Evolutionary conservation across 345 rosid species (phyloP), one percentile per base, ranked within the genome.

Genomic region (Bruguiera sexangula): DNA sequence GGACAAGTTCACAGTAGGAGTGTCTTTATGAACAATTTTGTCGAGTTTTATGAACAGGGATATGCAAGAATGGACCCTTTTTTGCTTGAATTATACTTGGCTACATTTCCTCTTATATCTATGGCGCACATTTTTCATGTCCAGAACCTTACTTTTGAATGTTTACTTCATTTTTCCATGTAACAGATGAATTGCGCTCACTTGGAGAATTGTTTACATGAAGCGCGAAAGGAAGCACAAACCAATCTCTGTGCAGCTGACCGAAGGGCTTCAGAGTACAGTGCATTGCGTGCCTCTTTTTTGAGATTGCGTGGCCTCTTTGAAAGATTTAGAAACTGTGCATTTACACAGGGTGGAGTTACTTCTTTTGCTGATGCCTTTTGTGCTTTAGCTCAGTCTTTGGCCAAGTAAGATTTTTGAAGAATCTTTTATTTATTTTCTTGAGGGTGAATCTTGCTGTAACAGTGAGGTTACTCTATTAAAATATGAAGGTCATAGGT

Each of bases 181-280:
- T 60, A 32, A 81, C 86, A 95, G 98, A 90, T 96, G 97, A 96
- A 96, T 68, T 89, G 98, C 75, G 97, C 93, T 58, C 98, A 89
- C 87, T 81, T 96, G 79, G 99, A 96, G 85, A 96, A 90, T 76
- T 90, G 95, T 79, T 84, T 96, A 81, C 99, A 96, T 79, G 98
- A 96, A 80, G 98, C 97, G 73, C 89, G 99, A 80, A 91, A 96
- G 78, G 99, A 92, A 83, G 98, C 96, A 36, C 98, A 96, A 73
- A 92, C 97, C 66, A 89, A 92, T 83, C 94, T 91, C 11, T 96
- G 97, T 76, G 96, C 97, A 16, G 97, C 97, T 75, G 97, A 92
- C 59, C 68, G 93, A 69, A 89, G 93, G 74, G 95, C 99, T 63
- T 85, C 94, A 5, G 93, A 96, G 78, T 92, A 95, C 73, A 82